Evolutionary conservation across 1,139 yeast genomes (phyloP), one percentile per base, ranked within the genome.

Genomic region (Magnusiomyces magnusii): DNA sequence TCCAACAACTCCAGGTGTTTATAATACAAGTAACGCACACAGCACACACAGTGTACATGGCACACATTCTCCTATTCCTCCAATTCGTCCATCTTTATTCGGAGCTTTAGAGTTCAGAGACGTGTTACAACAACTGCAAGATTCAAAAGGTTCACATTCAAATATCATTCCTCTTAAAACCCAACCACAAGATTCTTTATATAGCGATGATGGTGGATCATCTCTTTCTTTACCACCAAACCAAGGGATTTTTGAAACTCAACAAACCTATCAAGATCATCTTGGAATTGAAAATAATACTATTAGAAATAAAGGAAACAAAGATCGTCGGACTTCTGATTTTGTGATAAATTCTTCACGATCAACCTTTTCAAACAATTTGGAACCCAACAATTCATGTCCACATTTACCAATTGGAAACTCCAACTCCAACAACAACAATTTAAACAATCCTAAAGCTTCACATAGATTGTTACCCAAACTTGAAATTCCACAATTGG

Each of bases 21-120:
- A n/a, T n/a, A n/a, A n/a, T n/a, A n/a, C n/a, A n/a, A n/a, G n/a
- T n/a, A n/a, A n/a, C n/a, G n/a, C n/a, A 19, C 21, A 17, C 47
- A 31, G 7, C 36, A 31, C 54, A 55, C 51, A 49, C 60, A 2
- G 57, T 63, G 17, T 49, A 60, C 10, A 60, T 69, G 1, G n/a
- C n/a, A n/a, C n/a, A n/a, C n/a, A n/a, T n/a, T n/a, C n/a, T n/a
- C n/a, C n/a, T n/a, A n/a, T n/a, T n/a, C n/a, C n/a, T n/a, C 66
- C 74, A 3, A 69, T 77, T n/a, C 64, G 81, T 57, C 79, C 81
- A 0, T 78, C 81, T 0, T 64, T 79, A 9, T 68, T 76, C 49
- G 71, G 75, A 47, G 81, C 82, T 0, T 66, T 79, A 28, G 80
- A 76, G 57, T 70, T 75, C 58, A 73, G 72, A 44, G 71, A 66